These are phyloP conservation scores for Penicillium desertorum DNA, from an alignment of 495 filamentous ascomycete species.

Conservation along the genomic window DNA sequence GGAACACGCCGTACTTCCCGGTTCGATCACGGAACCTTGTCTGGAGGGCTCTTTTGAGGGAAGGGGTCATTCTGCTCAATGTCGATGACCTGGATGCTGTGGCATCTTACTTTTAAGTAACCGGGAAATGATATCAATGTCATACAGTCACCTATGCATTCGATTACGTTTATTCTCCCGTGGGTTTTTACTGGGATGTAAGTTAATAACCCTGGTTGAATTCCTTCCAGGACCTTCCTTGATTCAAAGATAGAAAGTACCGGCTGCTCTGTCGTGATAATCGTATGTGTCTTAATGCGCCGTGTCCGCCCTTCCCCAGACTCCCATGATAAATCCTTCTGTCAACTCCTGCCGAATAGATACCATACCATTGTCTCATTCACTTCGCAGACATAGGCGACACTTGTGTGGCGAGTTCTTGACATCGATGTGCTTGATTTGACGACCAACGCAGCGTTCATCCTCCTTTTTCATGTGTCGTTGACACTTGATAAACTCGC, in stretches of 20 bases:
- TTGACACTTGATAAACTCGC: constrained; percentile 26
- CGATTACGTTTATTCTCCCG: neutral
- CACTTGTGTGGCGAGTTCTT: constrained; percentile 25
- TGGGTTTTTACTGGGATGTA: neutral
- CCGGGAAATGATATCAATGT: neutral
- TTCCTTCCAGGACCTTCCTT: neutral
- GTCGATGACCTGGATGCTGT: constrained; percentile 71
- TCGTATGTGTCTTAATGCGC: neutral
- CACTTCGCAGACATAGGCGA: constrained; percentile 18
- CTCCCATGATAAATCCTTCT: neutral
- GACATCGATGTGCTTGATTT: constrained; percentile 16
- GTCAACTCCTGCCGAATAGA: neutral
- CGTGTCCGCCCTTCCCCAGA: neutral
- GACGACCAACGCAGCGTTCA: constrained; percentile 15
- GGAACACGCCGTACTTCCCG: constrained; percentile 70
- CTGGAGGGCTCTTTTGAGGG: constrained; percentile 64
- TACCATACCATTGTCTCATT: neutral
- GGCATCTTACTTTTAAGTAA: constrained; percentile 35
- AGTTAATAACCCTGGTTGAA: neutral
- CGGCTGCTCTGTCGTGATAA: neutral
- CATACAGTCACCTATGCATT: neutral
- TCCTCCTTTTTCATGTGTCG: constrained; percentile 19
- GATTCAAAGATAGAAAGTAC: neutral
- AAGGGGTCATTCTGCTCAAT: constrained; percentile 72
- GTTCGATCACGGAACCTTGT: constrained; percentile 63